Evolutionary conservation across 805 yeast genomes (phyloP), one percentile per base, ranked within the genome.

Genomic region (Candida andamanensis): DNA sequence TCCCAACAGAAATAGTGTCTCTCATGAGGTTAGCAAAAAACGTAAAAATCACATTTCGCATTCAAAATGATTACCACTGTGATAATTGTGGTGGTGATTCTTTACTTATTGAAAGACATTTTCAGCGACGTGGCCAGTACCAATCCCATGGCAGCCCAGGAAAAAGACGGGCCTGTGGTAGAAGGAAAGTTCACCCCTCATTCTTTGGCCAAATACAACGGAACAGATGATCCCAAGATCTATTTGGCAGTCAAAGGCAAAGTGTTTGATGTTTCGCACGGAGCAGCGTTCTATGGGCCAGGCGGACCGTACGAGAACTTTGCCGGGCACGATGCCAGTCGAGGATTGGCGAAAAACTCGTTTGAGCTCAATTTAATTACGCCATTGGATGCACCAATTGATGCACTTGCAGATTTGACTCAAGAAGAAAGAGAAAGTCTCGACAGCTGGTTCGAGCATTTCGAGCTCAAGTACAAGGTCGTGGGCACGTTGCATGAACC

Each of bases 321-420:
- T 67, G 97, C 97, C 1, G 97, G 97, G 2, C 81, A 85, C 45
- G 97, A 90, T 60, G 97, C 97, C 3, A 81, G 94, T 1, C 69
- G 97, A 43, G 97, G 97, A 0, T 70, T 90, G 35, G 96, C 96
- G 1, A 64, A 74, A 47, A 89, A 87, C 57, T 83, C 95, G 12
- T 90, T 89, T 58, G 97, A 87, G 30, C 43, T 65, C 15, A 73
- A 58, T 66, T 33, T 69, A 68, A 53, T 92, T 17, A 81, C 78
- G 23, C 72, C 80, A 7, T 63, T 85, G 50, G 85, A 79, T 40
- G 67, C 81, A 50, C 94, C 95, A 4, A 72, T 92, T 37, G 98
- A 92, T 49, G 61, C 63, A 5, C 67, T 92, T 36, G 49, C 56
- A 0, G 90, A 77, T 41, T 69, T 92, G 44, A 59, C 67, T 0